A percentile compares a stretch with the other conserved stretches of the same genome.
Evolutionary conservation across 495 filamentous ascomycete genomes (phyloP).

Genomic region (Penicilliopsis zonata): DNA sequence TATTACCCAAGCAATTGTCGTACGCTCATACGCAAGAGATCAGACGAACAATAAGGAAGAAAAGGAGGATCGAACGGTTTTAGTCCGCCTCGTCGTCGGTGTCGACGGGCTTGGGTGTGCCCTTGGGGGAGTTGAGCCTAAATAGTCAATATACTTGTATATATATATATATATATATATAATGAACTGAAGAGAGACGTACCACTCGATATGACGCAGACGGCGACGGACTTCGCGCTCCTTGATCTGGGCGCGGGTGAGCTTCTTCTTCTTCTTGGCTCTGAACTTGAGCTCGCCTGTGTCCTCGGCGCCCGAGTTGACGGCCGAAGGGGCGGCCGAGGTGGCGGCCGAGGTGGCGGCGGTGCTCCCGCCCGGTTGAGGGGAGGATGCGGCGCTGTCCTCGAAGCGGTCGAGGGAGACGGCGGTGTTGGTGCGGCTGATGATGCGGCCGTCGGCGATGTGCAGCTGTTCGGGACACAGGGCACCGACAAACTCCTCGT

Average conservation of each 20-base stretch:
- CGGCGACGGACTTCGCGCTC: slow-evolving; percentile 78
- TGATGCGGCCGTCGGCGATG: slow-evolving; percentile 75
- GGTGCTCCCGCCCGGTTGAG: slow-evolving; percentile 40
- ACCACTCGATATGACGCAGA: slow-evolving; percentile 93
- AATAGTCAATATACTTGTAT: not conserved
- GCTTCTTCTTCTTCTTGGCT: slow-evolving; percentile 96
- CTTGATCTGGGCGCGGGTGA: slow-evolving; percentile 91
- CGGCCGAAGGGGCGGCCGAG: slow-evolving; percentile 53
- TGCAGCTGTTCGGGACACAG: slow-evolving; percentile 93
- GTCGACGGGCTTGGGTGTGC: slow-evolving; percentile 53
- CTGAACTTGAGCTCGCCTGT: slow-evolving; percentile 77
- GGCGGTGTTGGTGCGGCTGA: slow-evolving; percentile 64
- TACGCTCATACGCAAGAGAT: not conserved
- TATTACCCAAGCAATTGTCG: no score
- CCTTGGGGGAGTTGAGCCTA: slow-evolving; percentile 36
- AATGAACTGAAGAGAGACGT: slow-evolving; percentile 13
- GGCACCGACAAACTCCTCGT: slow-evolving; percentile 95
- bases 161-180: not conserved
- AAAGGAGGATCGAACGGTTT: not conserved
- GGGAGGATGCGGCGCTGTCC: slow-evolving; percentile 56
- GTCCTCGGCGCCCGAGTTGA: slow-evolving; percentile 78
- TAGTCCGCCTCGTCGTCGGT: slow-evolving; percentile 53
- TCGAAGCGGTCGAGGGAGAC: slow-evolving; percentile 76
- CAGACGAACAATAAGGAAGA: not conserved
- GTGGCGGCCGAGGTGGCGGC: slow-evolving; percentile 48